These are phyloP conservation scores for Fonsecaea monophora DNA, from an alignment of 2,329 filamentous ascomycete genomes.

Conservation along the genomic window DNA sequence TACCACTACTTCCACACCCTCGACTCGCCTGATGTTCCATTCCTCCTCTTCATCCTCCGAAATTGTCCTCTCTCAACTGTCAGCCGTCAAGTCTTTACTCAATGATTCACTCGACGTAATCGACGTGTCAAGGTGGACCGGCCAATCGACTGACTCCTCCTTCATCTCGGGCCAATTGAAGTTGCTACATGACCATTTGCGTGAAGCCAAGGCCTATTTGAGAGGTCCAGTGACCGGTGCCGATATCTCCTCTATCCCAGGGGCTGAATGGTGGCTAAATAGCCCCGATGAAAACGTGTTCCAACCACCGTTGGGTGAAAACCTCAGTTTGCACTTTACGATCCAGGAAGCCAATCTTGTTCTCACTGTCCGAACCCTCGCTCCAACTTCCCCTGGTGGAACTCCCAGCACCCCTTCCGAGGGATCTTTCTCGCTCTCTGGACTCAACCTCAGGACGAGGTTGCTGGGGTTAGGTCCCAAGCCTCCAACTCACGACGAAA, in stretches of 20 bases:
- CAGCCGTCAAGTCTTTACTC: slow-evolving; percentile 75
- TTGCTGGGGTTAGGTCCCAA: slow-evolving; percentile 53
- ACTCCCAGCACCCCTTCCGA: slow-evolving; percentile 68
- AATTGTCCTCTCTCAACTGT: slow-evolving; percentile 72
- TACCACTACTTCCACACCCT: slow-evolving; percentile 48
- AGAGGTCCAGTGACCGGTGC: slow-evolving; percentile 54
- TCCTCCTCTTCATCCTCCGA: slow-evolving; percentile 62
- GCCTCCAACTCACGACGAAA: slow-evolving; percentile 77
- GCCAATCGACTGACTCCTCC: slow-evolving; percentile 65
- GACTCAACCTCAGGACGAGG: slow-evolving; percentile 65
- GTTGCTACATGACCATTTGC: slow-evolving; percentile 65
- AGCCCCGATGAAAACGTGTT: slow-evolving; percentile 68
- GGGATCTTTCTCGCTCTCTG: slow-evolving; percentile 67
- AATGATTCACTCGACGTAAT: slow-evolving; percentile 85
- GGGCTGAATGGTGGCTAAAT: slow-evolving; percentile 63
- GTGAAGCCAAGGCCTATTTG: slow-evolving; percentile 64
- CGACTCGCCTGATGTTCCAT: slow-evolving; percentile 61
- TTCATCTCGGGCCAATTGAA: slow-evolving; percentile 66
- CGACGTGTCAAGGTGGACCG: slow-evolving; percentile 75
- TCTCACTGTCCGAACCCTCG: slow-evolving; percentile 72
- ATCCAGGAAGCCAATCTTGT: slow-evolving; percentile 74
- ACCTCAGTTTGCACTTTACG: slow-evolving; percentile 74
- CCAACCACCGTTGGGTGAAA: slow-evolving; percentile 66
- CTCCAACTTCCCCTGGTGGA: slow-evolving; percentile 65
- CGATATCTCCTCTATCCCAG: slow-evolving; percentile 39